These are phyloP conservation scores for Nicotiana benthamiana DNA, from an alignment of 257 asterid genomes.

Conservation along the genomic window DNA sequence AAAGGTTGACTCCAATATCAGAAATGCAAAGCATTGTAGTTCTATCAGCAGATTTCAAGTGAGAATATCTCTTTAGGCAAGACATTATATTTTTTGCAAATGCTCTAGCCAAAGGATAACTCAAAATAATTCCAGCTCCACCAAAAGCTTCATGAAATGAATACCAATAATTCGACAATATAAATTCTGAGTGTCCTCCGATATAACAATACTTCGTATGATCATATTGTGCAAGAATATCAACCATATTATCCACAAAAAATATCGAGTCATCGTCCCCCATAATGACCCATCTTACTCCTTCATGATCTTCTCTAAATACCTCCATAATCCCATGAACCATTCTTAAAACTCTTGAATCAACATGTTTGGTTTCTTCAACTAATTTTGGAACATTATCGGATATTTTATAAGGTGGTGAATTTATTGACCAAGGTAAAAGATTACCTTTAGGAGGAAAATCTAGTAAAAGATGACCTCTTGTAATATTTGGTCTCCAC, in stretches of 20 bases:
- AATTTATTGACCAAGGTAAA: constrained; percentile 19
- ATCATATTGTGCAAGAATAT: constrained; percentile 22
- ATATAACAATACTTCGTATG: constrained; percentile 20
- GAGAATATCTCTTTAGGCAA: constrained; percentile 19
- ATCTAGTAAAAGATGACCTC: constrained; percentile 23
- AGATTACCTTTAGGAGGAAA: constrained; percentile 15
- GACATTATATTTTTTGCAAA: constrained; percentile 11
- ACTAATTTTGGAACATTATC: constrained; percentile 7
- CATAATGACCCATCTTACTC: constrained; percentile 25
- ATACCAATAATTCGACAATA: constrained; percentile 9
- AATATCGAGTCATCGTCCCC: constrained; percentile 31
- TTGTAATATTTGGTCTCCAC: constrained; percentile 24
- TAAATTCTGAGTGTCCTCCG: constrained; percentile 22
- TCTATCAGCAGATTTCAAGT: constrained; percentile 15
- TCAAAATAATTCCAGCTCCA: constrained; percentile 27
- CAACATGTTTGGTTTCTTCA: neutral
- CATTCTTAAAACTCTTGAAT: constrained; percentile 16
- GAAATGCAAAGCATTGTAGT: constrained; percentile 19
- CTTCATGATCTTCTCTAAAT: constrained; percentile 16
- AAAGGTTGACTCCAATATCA: constrained; percentile 24
- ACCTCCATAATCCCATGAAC: constrained; percentile 27
- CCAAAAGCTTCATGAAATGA: constrained; percentile 26
- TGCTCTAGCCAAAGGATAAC: constrained; percentile 27
- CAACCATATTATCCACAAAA: constrained; percentile 22
- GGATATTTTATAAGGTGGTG: constrained; percentile 17